Conservation (phyloP, 176 grass and related monocot genomes). For the Cenchrus fungigraminus region DNA sequence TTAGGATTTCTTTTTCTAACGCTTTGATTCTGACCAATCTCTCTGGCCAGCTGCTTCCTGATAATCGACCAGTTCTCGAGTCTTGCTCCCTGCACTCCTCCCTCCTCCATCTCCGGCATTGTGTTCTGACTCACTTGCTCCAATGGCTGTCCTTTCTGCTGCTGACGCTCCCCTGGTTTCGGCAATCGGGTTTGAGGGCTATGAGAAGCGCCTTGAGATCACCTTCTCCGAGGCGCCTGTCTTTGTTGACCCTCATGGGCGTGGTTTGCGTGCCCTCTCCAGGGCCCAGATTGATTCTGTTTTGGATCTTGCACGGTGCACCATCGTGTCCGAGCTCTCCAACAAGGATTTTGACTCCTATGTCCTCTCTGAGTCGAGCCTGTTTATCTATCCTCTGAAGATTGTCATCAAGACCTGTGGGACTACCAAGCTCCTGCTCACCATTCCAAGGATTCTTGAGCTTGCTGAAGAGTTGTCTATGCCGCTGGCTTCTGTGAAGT, state of each 20-base stretch:
- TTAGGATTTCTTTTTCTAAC: slow-evolving; percentile 60
- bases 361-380: slow-evolving; percentile 77
- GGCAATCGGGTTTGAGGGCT: slow-evolving; percentile 79
- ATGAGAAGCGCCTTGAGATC: slow-evolving; percentile 80
- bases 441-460: slow-evolving; percentile 77
- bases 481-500: slow-evolving; percentile 65
- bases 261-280: slow-evolving; percentile 67
- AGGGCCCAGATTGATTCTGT: slow-evolving; percentile 79
- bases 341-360: slow-evolving; percentile 79
- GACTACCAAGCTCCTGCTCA: slow-evolving; percentile 75
- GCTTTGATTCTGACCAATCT: slow-evolving; percentile 43
- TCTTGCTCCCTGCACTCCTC: slow-evolving; percentile 43
- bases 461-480: slow-evolving; percentile 74
- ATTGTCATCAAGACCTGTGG: slow-evolving; percentile 84
- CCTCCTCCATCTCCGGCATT: slow-evolving; percentile 24
- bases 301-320: slow-evolving; percentile 78
- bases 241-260: slow-evolving; percentile 60
- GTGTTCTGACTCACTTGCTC: slow-evolving; percentile 44
- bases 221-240: slow-evolving; percentile 59
- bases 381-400: slow-evolving; percentile 74
- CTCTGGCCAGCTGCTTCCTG: slow-evolving; percentile 75
- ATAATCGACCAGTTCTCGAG: slow-evolving; percentile 52
- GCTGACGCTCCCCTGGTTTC: slow-evolving; percentile 44
- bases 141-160: slow-evolving; percentile 57
- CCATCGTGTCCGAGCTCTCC: slow-evolving; percentile 75